Percentiles rank a stretch among this genome's conserved stretches.
These are phyloP conservation scores for Martiniozyma asiatica DNA, from an alignment of 1,139 yeast species.

Conservation along the genomic window DNA sequence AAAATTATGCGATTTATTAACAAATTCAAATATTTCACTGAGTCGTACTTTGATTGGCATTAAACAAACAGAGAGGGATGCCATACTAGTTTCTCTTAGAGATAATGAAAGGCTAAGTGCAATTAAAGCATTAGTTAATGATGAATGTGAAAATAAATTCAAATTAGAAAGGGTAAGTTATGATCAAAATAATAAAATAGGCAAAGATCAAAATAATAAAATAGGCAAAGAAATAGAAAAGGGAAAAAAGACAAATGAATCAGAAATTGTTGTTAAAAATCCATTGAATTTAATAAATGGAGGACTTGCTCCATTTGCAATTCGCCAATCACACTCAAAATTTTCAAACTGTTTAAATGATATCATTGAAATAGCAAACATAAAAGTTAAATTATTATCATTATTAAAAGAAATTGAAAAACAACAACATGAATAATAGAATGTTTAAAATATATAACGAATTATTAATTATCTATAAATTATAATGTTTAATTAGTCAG, in stretches of 20 bases:
- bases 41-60: slow-evolving; percentile 3
- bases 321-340: slow-evolving; percentile 12
- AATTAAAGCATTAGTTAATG: too few species aligned
- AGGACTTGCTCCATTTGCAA: slow-evolving; percentile 15
- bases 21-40: background rate
- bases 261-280: slow-evolving; percentile 8
- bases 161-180: too few species aligned
- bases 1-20: slow-evolving; percentile 1
- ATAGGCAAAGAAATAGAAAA: background rate
- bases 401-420: slow-evolving; percentile 3
- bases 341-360: slow-evolving; percentile 6
- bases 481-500: slow-evolving; percentile 14
- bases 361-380: slow-evolving; percentile 9
- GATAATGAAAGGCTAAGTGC: too few species aligned
- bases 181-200: too few species aligned
- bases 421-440: background rate
- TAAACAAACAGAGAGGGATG: slow-evolving; percentile 10
- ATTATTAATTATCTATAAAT: too few species aligned
- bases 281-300: slow-evolving; percentile 19
- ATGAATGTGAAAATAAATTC: too few species aligned
- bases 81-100: too few species aligned
- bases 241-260: slow-evolving; percentile 3
- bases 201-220: background rate
- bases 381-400: slow-evolving; percentile 5
- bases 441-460: too few species aligned